phyloP scores from a whole-genome alignment of 106 monocot species.

The Apostasia ramifera region DNA sequence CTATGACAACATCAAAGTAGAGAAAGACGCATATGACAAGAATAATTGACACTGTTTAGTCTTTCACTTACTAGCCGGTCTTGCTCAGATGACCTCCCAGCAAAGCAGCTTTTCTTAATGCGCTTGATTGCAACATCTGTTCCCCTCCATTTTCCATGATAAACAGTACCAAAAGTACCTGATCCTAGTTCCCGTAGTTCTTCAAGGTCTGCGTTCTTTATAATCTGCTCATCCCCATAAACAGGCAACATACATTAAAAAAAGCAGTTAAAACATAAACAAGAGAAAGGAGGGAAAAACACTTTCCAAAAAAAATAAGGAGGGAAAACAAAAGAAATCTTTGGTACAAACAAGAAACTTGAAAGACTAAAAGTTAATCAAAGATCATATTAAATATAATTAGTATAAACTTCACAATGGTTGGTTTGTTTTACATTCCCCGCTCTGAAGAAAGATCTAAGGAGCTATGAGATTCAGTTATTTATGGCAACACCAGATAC shows the following conservation, averaged over 20 bases:
- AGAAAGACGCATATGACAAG: not conserved
- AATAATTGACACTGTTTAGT: not conserved
- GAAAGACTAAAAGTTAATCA: too few relatives aligned
- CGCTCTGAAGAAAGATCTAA: too few relatives aligned
- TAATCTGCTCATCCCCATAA: conserved; percentile 54
- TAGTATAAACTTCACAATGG: too few relatives aligned
- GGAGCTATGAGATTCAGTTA: too few relatives aligned
- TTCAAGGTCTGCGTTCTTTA: conserved; percentile 90
- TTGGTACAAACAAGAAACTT: too few relatives aligned
- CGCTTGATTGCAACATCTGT: conserved; percentile 88
- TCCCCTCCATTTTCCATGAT: conserved; percentile 92
- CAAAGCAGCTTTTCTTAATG: conserved; percentile 83
- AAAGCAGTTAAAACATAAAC: not conserved
- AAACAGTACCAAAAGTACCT: conserved; percentile 93
- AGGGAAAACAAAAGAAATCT: too few relatives aligned
- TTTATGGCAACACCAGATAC: too few relatives aligned
- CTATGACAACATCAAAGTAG: not conserved
- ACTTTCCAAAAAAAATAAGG: too few relatives aligned
- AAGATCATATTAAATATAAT: too few relatives aligned
- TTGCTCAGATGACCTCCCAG: conserved; percentile 74
- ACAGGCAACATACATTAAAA: conserved; percentile 10
- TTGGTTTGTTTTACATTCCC: too few relatives aligned
- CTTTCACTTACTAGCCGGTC: conserved; percentile 52
- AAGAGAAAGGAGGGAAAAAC: not conserved
- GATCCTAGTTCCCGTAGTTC: conserved; percentile 80